Evolutionary conservation across 768 basidiomycete genomes (phyloP).

Genomic region (Auriscalpium orientale): DNA sequence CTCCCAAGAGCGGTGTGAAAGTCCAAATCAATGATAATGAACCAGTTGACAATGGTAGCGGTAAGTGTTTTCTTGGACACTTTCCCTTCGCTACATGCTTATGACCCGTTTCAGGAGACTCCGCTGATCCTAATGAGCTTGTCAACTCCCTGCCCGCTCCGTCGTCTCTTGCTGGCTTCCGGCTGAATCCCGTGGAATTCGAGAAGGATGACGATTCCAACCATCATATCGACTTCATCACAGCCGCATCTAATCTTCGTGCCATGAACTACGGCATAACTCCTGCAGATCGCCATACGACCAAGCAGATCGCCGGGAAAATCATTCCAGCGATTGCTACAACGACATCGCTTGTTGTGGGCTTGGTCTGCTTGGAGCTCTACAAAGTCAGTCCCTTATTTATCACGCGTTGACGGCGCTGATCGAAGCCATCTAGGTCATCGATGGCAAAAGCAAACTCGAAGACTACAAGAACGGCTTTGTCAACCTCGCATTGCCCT

Average conservation of each 20-base stretch:
- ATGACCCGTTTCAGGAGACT: not conserved
- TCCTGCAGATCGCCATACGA: constrained; percentile 80
- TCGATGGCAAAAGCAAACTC: constrained; percentile 89
- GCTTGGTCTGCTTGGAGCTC: constrained; percentile 90
- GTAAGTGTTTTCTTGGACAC: constrained; percentile 15
- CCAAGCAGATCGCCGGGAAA: constrained; percentile 97
- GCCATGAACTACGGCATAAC: constrained; percentile 92
- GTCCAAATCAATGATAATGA: constrained; percentile 93
- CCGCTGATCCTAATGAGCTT: constrained; percentile 42
- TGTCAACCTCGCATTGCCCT: constrained; percentile 93
- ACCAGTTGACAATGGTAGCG: constrained; percentile 46
- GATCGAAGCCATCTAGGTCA: constrained; percentile 48
- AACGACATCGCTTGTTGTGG: constrained; percentile 93
- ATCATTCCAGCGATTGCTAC: constrained; percentile 99
- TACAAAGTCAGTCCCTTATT: constrained; percentile 66
- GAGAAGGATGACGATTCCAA: constrained; percentile 99
- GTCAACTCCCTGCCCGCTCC: constrained; percentile 75
- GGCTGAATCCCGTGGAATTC: constrained; percentile 90
- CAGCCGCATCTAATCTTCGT: constrained; percentile 92
- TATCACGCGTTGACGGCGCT: not conserved
- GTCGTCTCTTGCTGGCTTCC: constrained; percentile 91
- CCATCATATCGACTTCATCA: constrained; percentile 98
- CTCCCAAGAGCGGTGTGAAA: constrained; percentile 86
- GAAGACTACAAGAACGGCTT: constrained; percentile 99
- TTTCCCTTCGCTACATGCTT: not conserved